Conservation (phyloP, 2,329 filamentous ascomycete species). For the Thielaviopsis euricoi region DNA sequence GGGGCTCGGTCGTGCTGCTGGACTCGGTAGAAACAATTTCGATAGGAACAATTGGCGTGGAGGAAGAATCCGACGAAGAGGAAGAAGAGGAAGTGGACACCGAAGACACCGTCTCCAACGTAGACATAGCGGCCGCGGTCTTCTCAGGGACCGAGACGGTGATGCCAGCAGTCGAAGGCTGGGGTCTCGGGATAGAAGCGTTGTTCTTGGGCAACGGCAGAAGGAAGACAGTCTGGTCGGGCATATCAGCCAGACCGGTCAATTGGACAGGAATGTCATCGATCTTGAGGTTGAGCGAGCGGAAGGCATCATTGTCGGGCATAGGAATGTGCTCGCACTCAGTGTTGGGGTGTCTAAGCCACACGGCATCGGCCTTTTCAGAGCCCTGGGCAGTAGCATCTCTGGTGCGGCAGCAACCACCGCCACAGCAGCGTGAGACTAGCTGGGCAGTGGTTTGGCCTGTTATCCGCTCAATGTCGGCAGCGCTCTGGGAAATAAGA, state of each 20-base stretch:
- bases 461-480: constrained; percentile 46
- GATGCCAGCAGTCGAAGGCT: constrained; percentile 5
- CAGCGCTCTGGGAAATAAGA: constrained; percentile 46
- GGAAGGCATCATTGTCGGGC: constrained; percentile 75
- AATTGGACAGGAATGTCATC: constrained; percentile 57
- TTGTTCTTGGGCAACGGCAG: constrained; percentile 30
- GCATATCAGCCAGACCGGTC: constrained; percentile 54
- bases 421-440: constrained; percentile 46
- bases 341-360: neutral
- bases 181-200: constrained; percentile 13
- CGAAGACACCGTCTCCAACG: constrained; percentile 15
- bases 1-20: neutral
- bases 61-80: neutral
- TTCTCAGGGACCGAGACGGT: neutral
- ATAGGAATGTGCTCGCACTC: constrained; percentile 33
- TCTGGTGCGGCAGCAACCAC: constrained; percentile 43
- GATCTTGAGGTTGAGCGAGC: constrained; percentile 60
- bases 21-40: neutral
- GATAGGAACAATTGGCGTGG: neutral
- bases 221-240: constrained; percentile 59
- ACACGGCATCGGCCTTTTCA: constrained; percentile 15
- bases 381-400: constrained; percentile 28
- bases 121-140: neutral
- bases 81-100: neutral
- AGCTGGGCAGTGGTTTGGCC: constrained; percentile 46